Evolutionary conservation across 1,139 yeast species (phyloP), one percentile per base, ranked within the genome.

Genomic region (Pichia inconspicua): DNA sequence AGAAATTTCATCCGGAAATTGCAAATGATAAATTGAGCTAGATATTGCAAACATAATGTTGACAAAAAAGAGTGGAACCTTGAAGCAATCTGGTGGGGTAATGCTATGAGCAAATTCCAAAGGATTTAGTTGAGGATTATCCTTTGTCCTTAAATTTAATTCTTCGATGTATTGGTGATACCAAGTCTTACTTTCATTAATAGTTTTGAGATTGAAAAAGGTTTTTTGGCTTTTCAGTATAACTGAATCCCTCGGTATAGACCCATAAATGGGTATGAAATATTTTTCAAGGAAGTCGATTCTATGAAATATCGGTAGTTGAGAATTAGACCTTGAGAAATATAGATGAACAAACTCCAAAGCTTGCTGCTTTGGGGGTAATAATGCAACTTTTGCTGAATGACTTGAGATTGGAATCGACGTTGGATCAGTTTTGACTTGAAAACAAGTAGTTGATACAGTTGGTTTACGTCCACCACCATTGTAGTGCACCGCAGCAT

Each of bases 31-130:
- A 10, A 80, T 81, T 1, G 95, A 82, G 0, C 87, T 78, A 0
- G 95, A 86, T 45, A 89, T 78, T 2, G 96, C 94, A 67, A 88
- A 84, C 0, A 85, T 74, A 61, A 86, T 75, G 58, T 85, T 82
- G 52, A 86, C 67, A 56, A 86, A 85, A 61, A 75, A 87, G 25
- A 85, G 58, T 0, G 78, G 69, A 32, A 63, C 66, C 41, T 62
- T 69, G 55, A 67, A 77, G 43, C 69, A 54, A 4, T 55, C 52
- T 0, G 88, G 88, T 0, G 80, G 73, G 1, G 58, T 58, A 15
- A 75, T 71, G n/a, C 59, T 51, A 41, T 66, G 62, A 3, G 78
- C 69, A 15, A 74, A 60, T 37, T 59, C 44, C 32, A 61, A 51
- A 28, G 67, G 59, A 49, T 60, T 58, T 41, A 55, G 53, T 58